phyloP scores from a whole-genome alignment of 1,284 basidiomycete species.

The Austroboletus novae-zelandiae region DNA sequence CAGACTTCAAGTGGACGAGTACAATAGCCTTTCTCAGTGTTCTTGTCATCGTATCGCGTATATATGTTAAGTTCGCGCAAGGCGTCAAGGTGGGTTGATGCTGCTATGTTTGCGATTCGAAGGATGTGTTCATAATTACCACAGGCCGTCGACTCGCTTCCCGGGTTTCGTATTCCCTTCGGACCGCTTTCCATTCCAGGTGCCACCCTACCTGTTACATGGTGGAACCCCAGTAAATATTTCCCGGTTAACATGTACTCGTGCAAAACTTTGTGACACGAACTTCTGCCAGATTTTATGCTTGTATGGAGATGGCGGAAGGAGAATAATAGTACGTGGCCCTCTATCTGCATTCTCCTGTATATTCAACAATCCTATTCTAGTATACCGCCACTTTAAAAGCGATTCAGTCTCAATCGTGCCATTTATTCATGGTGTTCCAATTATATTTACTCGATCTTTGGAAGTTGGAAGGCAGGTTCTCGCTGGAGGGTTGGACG shows the following conservation, averaged over 20 bases:
- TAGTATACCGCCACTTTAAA: not conserved
- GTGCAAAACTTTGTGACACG: slow-evolving; percentile 4
- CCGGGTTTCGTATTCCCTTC: slow-evolving; percentile 39
- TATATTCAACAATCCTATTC: not conserved
- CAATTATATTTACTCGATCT: not conserved
- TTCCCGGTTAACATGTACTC: slow-evolving; percentile 33
- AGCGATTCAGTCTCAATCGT: not conserved
- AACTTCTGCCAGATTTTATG: not conserved
- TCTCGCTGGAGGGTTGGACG: not conserved
- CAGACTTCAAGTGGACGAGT: slow-evolving; percentile 1
- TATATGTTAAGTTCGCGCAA: slow-evolving; percentile 8
- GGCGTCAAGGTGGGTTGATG: slow-evolving; percentile 9
- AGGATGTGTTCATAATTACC: not conserved
- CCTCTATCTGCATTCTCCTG: not conserved
- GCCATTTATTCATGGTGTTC: not conserved
- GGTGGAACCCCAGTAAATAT: slow-evolving; percentile 42
- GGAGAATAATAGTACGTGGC: not conserved
- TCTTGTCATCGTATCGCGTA: slow-evolving; percentile 9
- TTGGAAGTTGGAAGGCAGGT: not conserved
- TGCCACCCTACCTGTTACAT: slow-evolving; percentile 37
- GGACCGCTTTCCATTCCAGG: slow-evolving; percentile 39
- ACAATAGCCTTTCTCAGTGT: not conserved
- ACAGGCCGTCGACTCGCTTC: slow-evolving; percentile 34
- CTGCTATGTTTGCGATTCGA: too few relatives aligned
- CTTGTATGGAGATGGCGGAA: not conserved